Evolutionary conservation across 495 filamentous ascomycete genomes (phyloP).

Genomic region (Neurospora hispaniola): DNA sequence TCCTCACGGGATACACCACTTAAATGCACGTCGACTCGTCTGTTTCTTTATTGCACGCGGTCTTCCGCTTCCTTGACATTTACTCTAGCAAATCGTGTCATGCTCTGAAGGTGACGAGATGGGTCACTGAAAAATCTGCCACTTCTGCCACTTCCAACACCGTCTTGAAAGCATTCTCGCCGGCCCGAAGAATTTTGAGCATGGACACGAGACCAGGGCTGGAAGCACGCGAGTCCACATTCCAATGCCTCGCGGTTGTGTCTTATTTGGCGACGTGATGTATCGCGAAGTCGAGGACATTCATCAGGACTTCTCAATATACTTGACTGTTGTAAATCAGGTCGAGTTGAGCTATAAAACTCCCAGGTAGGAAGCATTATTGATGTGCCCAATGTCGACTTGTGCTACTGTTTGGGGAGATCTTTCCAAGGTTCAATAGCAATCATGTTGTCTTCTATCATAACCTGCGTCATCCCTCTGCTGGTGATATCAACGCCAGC

Average conservation of each 20-base stretch:
- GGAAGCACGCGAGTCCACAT: background rate
- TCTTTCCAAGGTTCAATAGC: background rate
- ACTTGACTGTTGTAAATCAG: background rate
- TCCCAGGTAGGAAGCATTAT: background rate
- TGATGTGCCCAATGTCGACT: background rate
- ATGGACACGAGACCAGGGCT: background rate
- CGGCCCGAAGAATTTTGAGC: background rate
- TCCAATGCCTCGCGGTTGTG: background rate
- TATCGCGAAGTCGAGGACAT: background rate
- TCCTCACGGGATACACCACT: background rate
- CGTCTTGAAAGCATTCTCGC: background rate
- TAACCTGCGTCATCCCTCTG: background rate
- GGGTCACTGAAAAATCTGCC: background rate
- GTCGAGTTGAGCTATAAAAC: background rate
- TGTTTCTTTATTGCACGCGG: no score
- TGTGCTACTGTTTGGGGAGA: background rate
- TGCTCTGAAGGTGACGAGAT: background rate
- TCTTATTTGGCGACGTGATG: background rate
- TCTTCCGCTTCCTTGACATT: background rate
- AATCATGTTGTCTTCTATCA: background rate
- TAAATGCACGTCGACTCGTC: no score
- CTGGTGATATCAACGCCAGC: background rate
- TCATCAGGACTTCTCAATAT: background rate
- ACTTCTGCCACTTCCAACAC: background rate
- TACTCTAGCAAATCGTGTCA: background rate